Conservation (phyloP, 352 stramenopile genomes). For the Chrysophaeum taylorii region DNA sequence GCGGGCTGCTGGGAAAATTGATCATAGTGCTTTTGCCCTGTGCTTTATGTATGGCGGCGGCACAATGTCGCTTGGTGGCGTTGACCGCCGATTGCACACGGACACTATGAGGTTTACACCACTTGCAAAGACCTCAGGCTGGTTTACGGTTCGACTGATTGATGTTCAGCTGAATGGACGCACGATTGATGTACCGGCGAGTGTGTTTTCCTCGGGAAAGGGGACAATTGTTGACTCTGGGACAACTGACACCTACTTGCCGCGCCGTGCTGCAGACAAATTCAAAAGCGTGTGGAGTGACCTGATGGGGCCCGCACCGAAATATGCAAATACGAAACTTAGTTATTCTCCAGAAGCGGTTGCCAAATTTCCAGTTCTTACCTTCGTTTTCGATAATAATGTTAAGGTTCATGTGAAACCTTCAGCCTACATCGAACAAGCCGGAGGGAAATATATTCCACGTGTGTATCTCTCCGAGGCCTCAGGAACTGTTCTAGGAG, state of each 20-base stretch:
- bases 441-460: conserved; percentile 38
- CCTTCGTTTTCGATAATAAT: conserved; percentile 39
- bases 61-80: conserved; percentile 76
- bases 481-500: conserved; percentile 48
- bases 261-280: conserved; percentile 26
- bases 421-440: conserved; percentile 54
- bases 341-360: conserved; percentile 35
- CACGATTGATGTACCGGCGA: conserved; percentile 36
- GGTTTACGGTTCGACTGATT: conserved; percentile 52
- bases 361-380: conserved; percentile 38
- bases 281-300: conserved; percentile 49
- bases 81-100: conserved; percentile 51
- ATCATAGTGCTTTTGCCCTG: conserved; percentile 73
- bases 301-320: conserved; percentile 26
- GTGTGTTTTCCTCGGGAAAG: conserved; percentile 43
- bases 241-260: conserved; percentile 62
- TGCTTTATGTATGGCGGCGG: conserved; percentile 76
- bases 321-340: conserved; percentile 23
- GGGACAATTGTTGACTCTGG: conserved; percentile 65
- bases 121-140: conserved; percentile 48
- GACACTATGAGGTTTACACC: conserved; percentile 70
- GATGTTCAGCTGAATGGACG: conserved; percentile 43
- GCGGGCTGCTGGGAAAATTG: conserved; percentile 59
- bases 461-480: conserved; percentile 60
- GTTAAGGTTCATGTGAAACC: background rate